A percentile compares a stretch with the other conserved stretches of the same genome.
Evolutionary conservation across 257 asterid genomes (phyloP).

Genomic region (Solanum peruvianum): DNA sequence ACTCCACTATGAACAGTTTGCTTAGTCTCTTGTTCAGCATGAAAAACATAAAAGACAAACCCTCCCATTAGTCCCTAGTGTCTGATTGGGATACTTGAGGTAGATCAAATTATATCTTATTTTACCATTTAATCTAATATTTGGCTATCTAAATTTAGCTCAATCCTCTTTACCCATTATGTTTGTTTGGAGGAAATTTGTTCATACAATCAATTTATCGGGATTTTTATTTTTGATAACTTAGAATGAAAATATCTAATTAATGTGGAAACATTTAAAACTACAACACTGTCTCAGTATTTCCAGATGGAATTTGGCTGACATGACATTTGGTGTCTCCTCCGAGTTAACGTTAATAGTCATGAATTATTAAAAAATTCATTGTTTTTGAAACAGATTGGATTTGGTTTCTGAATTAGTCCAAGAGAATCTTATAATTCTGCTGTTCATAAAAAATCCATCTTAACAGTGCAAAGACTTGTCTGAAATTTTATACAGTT

Average conservation of each 20-base stretch:
- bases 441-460: neutral
- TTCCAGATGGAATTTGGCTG: neutral
- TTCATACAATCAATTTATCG: neutral
- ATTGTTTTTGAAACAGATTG: neutral
- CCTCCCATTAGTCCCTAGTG: neutral
- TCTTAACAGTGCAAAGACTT: neutral
- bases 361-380: neutral
- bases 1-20: neutral
- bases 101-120: neutral
- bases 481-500: slow-evolving; percentile 10
- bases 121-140: neutral
- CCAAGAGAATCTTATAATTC: neutral
- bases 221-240: neutral
- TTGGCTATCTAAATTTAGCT: neutral
- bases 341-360: neutral
- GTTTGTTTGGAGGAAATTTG: neutral
- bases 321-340: neutral
- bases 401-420: neutral
- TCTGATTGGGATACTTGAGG: neutral
- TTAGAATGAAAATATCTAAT: neutral
- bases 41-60: neutral
- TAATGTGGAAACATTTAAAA: neutral
- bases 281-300: neutral
- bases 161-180: neutral
- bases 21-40: neutral